Evolutionary conservation across 1,284 basidiomycete genomes (phyloP), one percentile per base, ranked within the genome.

Genomic region (Leccinum fallax): DNA sequence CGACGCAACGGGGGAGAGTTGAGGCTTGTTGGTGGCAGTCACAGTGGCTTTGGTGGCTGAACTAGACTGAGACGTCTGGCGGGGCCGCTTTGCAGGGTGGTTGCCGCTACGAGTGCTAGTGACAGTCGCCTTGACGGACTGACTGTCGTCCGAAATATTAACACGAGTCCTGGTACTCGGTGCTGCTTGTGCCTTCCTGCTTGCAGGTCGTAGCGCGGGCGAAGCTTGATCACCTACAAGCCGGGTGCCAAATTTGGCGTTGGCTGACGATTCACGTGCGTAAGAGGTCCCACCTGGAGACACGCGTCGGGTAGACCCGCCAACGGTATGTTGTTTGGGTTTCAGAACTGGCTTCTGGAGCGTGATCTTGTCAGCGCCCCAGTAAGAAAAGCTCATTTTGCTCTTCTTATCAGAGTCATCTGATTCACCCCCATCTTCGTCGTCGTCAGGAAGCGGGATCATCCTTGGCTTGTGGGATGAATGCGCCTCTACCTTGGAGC

Each of bases 311-410:
- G 61, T 69, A 21, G 80, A 73, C 26, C 77, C 69, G 58, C 78
- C 76, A 46, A 75, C 76, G 9, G 74, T 52, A 24, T 72, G 66
- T 51, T 73, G 74, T 64, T 80, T 80, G 57, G 81, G 79, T 72
- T 87, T 88, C 68, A 86, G 74, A 40, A 85, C 73, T 5, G 91
- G 89, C 70, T 91, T 90, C 73, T 92, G 90, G 32, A 93, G 85
- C 1, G 92, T 93, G 68, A 93, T 84, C 75, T 92, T 92, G 79
- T 93, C 91, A 21, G 92, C 92, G 28, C 91, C 91, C 92, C 91
- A 93, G 72, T 93, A 93, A 3, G 92, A 94, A 77, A 93, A 93
- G 78, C 89, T 91, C 92, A 93, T 93, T 76, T 93, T 93, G 80
- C 88, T 90, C 79, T 93, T 93, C 74, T 87, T 85, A 73, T 93